Evolutionary conservation across 1,284 basidiomycete genomes (phyloP), one percentile per base, ranked within the genome.

Genomic region (Mycena citricolor): DNA sequence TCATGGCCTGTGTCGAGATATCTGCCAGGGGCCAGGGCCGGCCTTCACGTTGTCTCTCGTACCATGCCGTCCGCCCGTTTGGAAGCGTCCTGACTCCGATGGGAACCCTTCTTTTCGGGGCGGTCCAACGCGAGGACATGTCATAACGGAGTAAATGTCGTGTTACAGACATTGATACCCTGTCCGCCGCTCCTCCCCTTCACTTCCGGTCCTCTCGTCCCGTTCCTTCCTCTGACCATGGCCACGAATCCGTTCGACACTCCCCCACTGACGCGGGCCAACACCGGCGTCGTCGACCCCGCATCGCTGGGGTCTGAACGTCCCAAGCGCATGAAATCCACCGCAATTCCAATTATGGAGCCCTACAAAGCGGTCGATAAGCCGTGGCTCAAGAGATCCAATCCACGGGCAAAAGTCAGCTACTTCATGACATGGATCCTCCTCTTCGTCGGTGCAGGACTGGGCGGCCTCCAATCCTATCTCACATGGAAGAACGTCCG

Each of bases 381-480:
- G 60, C 83, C 83, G 11, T 87, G 83, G 83, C 60, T 74, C 24
- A 63, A 64, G 36, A 65, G 72, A 42, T 72, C 69, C 44, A 75
- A 76, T 43, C 64, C 69, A n/a, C 73, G 78, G 22, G 67, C 70
- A 38, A 65, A 66, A 22, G 68, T 79, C 55, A 73, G 74, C 11
- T 81, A 78, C 60, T 83, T 76, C 71, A 64, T 84, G 43, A 81
- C 79, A 13, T 68, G 76, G 46, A 22, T 59, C 13, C 63, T 74
- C 39, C 60, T 77, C 47, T 49, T 71, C 42, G 32, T 76, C 17
- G 79, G 79, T 23, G 54, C 74, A 23, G 67, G 59, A 5, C 67
- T 63, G 23, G 73, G 76, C 10, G 73, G 65, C 10, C 55, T 76
- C 5, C 65, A 79, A 43, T 72, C 67, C 55, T 80, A 68, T 52